phyloP scores from a whole-genome alignment of 1,139 yeast genomes.

The Nakaseomyces delphensis region DNA sequence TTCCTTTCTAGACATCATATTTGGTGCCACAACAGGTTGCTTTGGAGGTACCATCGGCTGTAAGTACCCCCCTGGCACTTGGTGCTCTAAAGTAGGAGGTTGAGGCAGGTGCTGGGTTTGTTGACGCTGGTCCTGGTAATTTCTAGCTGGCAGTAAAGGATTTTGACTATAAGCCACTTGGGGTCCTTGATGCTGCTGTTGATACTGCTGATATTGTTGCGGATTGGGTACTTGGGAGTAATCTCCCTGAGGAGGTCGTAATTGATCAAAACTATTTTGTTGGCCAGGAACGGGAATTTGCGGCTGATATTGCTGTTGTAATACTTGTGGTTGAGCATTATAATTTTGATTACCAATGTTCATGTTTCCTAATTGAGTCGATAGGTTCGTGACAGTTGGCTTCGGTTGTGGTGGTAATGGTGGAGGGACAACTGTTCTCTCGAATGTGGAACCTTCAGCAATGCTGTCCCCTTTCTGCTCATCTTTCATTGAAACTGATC shows the following conservation, averaged over 20 bases:
- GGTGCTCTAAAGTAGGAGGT: neutral
- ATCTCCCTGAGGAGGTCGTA: neutral
- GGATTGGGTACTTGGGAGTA: neutral
- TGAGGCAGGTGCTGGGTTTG: neutral
- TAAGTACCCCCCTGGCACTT: neutral
- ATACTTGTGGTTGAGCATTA: slow-evolving; percentile 7
- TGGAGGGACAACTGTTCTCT: slow-evolving; percentile 8
- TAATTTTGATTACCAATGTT: neutral
- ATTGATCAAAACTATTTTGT: neutral
- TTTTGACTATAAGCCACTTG: slow-evolving; percentile 1
- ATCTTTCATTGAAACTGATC: neutral
- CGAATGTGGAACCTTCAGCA: slow-evolving; percentile 1
- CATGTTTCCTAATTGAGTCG: neutral
- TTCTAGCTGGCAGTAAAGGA: slow-evolving; percentile 7
- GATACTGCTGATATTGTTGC: too few relatives aligned
- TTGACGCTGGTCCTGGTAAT: neutral
- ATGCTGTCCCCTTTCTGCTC: neutral
- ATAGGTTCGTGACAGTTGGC: neutral
- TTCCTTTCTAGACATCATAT: slow-evolving; percentile 10
- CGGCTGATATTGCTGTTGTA: slow-evolving; percentile 9
- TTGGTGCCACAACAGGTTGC: slow-evolving; percentile 12
- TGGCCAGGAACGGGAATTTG: neutral
- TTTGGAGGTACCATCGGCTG: slow-evolving; percentile 26
- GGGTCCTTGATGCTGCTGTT: too few relatives aligned
- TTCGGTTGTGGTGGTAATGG: slow-evolving; percentile 12